Evolutionary conservation across 345 rosid genomes (phyloP).

Genomic region (Eucalyptus urophylla): DNA sequence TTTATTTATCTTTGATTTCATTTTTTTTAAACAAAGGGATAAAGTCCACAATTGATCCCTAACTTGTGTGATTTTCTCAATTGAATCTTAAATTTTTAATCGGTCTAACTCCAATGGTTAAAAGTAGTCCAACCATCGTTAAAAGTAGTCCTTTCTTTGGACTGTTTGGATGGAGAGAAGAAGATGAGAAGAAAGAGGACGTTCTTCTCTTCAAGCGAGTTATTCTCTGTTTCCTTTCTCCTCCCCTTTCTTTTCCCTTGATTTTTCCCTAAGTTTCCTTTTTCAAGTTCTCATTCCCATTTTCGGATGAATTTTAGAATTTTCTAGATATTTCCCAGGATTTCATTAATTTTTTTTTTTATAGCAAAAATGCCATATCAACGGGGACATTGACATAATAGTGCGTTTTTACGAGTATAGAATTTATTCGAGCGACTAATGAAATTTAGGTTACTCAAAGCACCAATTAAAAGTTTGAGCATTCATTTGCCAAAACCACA

Average conservation of each 20-base stretch:
- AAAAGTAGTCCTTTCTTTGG: not conserved
- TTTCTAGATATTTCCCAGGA: not conserved
- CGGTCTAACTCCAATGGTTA: not conserved
- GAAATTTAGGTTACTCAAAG: not conserved
- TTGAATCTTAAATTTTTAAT: not conserved
- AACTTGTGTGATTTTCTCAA: not conserved
- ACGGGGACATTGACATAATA: not conserved
- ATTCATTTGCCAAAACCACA: not conserved
- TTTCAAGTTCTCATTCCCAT: not conserved
- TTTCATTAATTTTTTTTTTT: fast-evolving
- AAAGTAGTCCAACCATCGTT: not conserved
- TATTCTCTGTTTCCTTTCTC: not conserved
- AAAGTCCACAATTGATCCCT: not conserved
- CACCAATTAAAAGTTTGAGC: not conserved
- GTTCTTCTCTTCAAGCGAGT: not conserved
- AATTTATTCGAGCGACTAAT: not conserved
- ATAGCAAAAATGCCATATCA: not conserved
- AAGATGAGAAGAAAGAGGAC: not conserved
- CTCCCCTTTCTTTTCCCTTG: not conserved
- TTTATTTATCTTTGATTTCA: not conserved
- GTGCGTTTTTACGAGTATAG: not conserved
- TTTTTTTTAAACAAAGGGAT: not conserved
- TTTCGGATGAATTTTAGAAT: not conserved
- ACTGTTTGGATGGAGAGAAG: not conserved
- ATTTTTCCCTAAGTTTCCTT: not conserved